Conservation (phyloP, 1,284 basidiomycete genomes). For the Trichosporon sp. region DNA sequence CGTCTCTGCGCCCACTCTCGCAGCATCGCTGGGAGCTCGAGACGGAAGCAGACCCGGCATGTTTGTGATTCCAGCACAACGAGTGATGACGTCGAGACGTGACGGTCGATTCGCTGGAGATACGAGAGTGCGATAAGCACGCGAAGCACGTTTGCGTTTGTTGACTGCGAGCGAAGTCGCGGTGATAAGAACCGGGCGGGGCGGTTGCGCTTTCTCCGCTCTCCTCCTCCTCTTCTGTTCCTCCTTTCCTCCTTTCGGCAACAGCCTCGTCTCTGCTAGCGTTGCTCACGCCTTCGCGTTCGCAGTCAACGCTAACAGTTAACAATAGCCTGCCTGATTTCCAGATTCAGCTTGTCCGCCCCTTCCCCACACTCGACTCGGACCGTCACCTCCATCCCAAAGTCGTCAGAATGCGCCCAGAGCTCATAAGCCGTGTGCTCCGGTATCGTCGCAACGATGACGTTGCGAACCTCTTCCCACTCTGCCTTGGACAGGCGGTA, state of each 20-base stretch:
- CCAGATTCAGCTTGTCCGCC: neutral
- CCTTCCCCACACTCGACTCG: neutral
- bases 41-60: neutral
- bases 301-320: neutral
- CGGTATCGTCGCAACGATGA: neutral
- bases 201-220: neutral
- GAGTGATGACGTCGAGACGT: neutral
- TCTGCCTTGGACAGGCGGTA: neutral
- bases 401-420: neutral
- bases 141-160: too few relatives aligned
- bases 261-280: neutral
- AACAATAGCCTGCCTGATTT: neutral
- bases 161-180: too few relatives aligned
- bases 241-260: too few relatives aligned
- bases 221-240: too few relatives aligned
- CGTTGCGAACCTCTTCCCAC: neutral
- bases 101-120: neutral
- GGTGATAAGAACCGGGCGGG: neutral
- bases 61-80: neutral
- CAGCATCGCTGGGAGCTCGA: neutral
- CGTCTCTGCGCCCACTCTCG: neutral
- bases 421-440: neutral
- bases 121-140: neutral
- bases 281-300: too few relatives aligned
- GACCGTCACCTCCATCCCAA: constrained; percentile 1